Conservation (phyloP, 2,329 filamentous ascomycete genomes). For the Thielaviopsis musarum region DNA sequence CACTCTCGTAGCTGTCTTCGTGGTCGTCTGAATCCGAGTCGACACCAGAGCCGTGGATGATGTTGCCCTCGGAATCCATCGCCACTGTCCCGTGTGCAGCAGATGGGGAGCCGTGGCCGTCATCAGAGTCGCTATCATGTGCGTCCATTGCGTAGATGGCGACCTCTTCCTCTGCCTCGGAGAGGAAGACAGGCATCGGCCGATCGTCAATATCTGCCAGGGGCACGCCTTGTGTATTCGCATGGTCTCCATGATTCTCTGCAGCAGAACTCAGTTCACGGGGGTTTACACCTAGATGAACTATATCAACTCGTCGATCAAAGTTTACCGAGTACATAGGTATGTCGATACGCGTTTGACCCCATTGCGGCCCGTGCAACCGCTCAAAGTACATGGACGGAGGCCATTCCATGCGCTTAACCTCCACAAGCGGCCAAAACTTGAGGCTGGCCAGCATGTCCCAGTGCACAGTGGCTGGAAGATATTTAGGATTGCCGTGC, state of each 20-base stretch:
- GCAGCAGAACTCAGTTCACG: neutral
- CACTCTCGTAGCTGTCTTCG: slow-evolving; percentile 6
- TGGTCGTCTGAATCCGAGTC: neutral
- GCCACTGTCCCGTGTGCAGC: neutral
- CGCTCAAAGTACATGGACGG: slow-evolving; percentile 2
- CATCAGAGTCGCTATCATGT: neutral
- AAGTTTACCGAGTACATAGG: neutral
- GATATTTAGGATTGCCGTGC: neutral
- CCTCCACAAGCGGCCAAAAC: slow-evolving; percentile 6
- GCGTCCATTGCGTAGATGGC: neutral
- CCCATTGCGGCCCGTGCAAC: neutral
- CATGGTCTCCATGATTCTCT: neutral
- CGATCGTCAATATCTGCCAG: neutral
- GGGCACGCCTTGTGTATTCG: too few species aligned
- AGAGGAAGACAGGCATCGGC: neutral
- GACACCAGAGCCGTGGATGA: neutral
- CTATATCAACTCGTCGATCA: too few species aligned
- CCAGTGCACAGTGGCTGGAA: neutral
- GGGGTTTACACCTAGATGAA: neutral
- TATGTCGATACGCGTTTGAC: neutral
- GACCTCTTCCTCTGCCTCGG: neutral
- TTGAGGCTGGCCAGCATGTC: neutral
- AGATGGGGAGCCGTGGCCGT: too few species aligned
- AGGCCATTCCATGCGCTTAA: neutral
- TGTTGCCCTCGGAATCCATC: neutral